Evolutionary conservation across 345 rosid species (phyloP), one percentile per base, ranked within the genome.

Genomic region (Citrus mangshanensis): DNA sequence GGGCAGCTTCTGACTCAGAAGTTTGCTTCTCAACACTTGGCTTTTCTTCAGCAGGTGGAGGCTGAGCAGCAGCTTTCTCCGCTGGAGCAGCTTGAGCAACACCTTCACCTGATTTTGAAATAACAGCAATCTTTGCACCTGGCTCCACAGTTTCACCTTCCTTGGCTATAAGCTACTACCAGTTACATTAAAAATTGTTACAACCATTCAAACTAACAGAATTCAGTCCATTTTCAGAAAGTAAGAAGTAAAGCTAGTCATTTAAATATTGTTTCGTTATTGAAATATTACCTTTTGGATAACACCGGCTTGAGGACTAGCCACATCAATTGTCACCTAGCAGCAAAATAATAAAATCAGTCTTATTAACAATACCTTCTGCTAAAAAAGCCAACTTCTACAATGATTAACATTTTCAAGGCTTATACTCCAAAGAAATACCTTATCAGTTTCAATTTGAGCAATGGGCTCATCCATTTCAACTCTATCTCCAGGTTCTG

Each of bases 141-240:
- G 99, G 98, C 74, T 93, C 98, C 64, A 97, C 99, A 51, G 98
- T 97, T 65, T 94, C 99, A 22, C 99, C 99, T 88, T 92, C 99
- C 83, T 92, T 94, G 70, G 94, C 99, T 67, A 91, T 78, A 77
- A 88, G 87, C 99, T 94, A 88, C 61, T n/a, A 82, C 56, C 71
- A 70, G 77, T 58, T 8, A 72, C 46, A 76, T 35, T 34, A 7
- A 42, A 5, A 64, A 59, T 0, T 27, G 71, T 35, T 67, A 37
- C 35, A 76, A 65, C 34, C 34, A 32, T 13, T 49, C 63, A 46
- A 1, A 32, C n/a, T 35, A 34, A 66, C 19, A 22, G 64, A 72
- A 54, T 2, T 34, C 32, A 66, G 66, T 54, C 22, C 54, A 51
- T 51, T 76, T 76, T 32, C 14, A 32, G 34, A 30, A 10, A 54